A percentile compares a stretch with the other conserved stretches of the same genome.
phyloP scores from a whole-genome alignment of 176 grass and related monocot genomes.

The Juncus effusus region DNA sequence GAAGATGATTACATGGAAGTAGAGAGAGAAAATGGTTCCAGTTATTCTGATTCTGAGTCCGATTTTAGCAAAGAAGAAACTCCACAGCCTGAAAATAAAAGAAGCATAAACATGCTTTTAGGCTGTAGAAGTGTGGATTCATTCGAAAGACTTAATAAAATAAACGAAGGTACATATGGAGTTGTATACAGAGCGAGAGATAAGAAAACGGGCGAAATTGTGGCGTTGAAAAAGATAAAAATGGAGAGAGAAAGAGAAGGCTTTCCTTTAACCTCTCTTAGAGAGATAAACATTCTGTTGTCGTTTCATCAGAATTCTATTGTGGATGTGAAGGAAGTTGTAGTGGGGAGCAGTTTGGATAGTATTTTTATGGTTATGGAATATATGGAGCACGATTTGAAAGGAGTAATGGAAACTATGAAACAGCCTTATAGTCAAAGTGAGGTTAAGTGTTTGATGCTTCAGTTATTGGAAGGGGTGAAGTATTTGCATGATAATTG shows the following conservation, averaged over 20 bases:
- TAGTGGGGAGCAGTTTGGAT: constrained; percentile 56
- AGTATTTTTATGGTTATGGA: constrained; percentile 99
- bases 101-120: constrained; percentile 84
- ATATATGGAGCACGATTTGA: constrained; percentile 98
- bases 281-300: constrained; percentile 93
- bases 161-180: constrained; percentile 92
- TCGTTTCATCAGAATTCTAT: constrained; percentile 84
- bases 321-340: constrained; percentile 94
- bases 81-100: constrained; percentile 35
- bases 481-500: constrained; percentile 97
- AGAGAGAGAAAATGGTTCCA: constrained; percentile 33
- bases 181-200: constrained; percentile 90
- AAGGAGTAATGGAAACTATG: constrained; percentile 89
- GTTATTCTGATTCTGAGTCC: constrained; percentile 28
- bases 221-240: constrained; percentile 95
- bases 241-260: constrained; percentile 87
- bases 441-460: constrained; percentile 96
- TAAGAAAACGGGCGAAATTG: constrained; percentile 78
- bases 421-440: constrained; percentile 87
- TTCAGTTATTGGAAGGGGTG: constrained; percentile 80
- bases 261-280: constrained; percentile 80
- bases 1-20: constrained; percentile 32
- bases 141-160: constrained; percentile 84
- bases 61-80: constrained; percentile 34
- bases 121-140: constrained; percentile 89